phyloP scores from a whole-genome alignment of 1,139 yeast genomes.

The Suhomyces yuchorum region DNA sequence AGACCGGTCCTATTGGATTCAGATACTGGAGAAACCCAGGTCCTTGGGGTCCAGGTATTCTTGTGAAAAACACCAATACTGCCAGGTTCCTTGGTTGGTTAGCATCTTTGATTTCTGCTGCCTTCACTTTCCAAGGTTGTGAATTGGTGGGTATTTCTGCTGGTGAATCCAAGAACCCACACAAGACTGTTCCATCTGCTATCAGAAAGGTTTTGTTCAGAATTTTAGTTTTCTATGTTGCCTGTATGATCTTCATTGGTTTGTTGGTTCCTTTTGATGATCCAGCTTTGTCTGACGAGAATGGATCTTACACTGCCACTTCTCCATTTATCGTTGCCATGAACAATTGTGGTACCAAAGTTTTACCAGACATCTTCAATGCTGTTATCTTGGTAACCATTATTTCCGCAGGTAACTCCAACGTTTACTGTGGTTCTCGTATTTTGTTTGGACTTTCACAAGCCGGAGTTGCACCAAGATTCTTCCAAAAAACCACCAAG shows the following conservation, averaged over 20 bases:
- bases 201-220: slow-evolving; percentile 81
- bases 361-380: slow-evolving; percentile 71
- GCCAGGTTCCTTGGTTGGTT: slow-evolving; percentile 69
- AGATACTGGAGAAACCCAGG: slow-evolving; percentile 95
- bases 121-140: slow-evolving; percentile 78
- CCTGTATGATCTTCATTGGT: slow-evolving; percentile 80
- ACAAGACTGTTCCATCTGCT: slow-evolving; percentile 81
- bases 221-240: slow-evolving; percentile 77
- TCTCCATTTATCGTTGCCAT: slow-evolving; percentile 62
- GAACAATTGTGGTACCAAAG: slow-evolving; percentile 68
- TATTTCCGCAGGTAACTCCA: slow-evolving; percentile 81
- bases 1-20: slow-evolving; percentile 73
- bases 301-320: slow-evolving; percentile 37
- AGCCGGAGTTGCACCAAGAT: slow-evolving; percentile 61
- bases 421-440: slow-evolving; percentile 77
- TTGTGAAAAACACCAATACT: slow-evolving; percentile 44
- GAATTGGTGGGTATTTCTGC: slow-evolving; percentile 89
- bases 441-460: slow-evolving; percentile 66
- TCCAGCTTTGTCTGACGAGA: slow-evolving; percentile 34
- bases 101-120: slow-evolving; percentile 63
- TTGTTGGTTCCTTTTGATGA: slow-evolving; percentile 80
- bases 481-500: slow-evolving; percentile 53
- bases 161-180: slow-evolving; percentile 84
- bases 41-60: slow-evolving; percentile 72
- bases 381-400: slow-evolving; percentile 71